Evolutionary conservation across 2,329 filamentous ascomycete species (phyloP).

Genomic region (Sphaerostilbella broomeana): DNA sequence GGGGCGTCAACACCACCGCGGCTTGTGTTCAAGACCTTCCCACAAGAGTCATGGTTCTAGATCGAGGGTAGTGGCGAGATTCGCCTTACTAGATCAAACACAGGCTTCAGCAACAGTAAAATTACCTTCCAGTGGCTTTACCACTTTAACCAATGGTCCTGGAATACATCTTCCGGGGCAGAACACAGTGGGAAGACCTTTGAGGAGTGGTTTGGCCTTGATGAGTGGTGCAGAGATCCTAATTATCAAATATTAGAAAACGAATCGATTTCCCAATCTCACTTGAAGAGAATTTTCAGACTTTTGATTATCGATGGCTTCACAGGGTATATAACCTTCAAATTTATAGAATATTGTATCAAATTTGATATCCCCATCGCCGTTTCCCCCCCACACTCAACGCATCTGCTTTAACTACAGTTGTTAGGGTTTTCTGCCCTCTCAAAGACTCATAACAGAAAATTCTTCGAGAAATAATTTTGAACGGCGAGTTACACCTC

Average conservation of each 20-base stretch:
- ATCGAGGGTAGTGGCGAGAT: not conserved
- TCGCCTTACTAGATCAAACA: not conserved
- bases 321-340: not conserved
- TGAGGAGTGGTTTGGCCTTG: not conserved
- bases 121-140: not conserved
- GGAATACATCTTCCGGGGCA: not conserved
- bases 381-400: slow-evolving; percentile 1
- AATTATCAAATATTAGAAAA: too few species aligned
- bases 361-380: slow-evolving; percentile 5
- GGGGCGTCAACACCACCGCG: not conserved
- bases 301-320: slow-evolving; percentile 5
- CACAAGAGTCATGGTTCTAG: not conserved
- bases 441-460: not conserved
- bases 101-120: not conserved
- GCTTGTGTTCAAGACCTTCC: not conserved
- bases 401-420: slow-evolving; percentile 8
- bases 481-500: not conserved
- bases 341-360: slow-evolving; percentile 6
- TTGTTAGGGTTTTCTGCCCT: slow-evolving; percentile 2
- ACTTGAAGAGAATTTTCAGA: not conserved
- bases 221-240: not conserved
- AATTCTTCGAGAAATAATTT: not conserved
- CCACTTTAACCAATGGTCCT: not conserved
- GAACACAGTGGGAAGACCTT: not conserved
- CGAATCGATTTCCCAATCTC: too few species aligned